These are phyloP conservation scores for Vaccinium myrtillus DNA, from an alignment of 148 eudicot species.

Conservation along the genomic window DNA sequence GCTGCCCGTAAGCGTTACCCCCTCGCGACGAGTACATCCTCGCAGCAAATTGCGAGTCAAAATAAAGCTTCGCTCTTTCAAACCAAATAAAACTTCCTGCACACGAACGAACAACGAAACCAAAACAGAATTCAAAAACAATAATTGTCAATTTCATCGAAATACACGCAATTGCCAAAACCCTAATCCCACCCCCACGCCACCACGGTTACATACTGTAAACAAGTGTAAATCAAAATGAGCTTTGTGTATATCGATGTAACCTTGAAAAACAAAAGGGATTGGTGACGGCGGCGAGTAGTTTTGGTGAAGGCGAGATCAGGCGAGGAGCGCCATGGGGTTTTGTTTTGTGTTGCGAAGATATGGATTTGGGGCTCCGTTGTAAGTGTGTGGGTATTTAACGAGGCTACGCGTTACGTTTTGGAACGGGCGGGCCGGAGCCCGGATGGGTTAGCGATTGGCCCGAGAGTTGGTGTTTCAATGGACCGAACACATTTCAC, in stretches of 20 bases:
- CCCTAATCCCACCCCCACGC: background rate
- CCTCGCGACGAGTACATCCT: conserved; percentile 21
- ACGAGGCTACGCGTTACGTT: no score
- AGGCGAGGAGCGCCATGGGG: background rate
- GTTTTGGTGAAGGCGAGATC: background rate
- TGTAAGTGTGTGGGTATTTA: no score
- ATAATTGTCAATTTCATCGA: background rate
- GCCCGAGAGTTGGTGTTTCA: no score
- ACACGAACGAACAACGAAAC: background rate
- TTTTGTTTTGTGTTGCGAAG: background rate
- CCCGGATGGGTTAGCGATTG: no score
- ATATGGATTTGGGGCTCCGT: background rate
- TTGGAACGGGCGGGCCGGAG: no score
- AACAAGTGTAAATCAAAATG: background rate
- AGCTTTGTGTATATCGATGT: background rate
- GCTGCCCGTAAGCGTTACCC: conserved; percentile 16
- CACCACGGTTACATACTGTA: background rate
- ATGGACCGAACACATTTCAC: no score
- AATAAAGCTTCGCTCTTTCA: background rate
- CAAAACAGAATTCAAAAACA: background rate
- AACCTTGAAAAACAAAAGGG: background rate
- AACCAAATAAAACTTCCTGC: conserved; percentile 4
- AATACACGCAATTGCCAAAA: background rate
- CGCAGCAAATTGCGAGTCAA: background rate
- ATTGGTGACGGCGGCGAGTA: background rate